Evolutionary conservation across 1,284 basidiomycete species (phyloP).

Genomic region (Malassezia japonica): DNA sequence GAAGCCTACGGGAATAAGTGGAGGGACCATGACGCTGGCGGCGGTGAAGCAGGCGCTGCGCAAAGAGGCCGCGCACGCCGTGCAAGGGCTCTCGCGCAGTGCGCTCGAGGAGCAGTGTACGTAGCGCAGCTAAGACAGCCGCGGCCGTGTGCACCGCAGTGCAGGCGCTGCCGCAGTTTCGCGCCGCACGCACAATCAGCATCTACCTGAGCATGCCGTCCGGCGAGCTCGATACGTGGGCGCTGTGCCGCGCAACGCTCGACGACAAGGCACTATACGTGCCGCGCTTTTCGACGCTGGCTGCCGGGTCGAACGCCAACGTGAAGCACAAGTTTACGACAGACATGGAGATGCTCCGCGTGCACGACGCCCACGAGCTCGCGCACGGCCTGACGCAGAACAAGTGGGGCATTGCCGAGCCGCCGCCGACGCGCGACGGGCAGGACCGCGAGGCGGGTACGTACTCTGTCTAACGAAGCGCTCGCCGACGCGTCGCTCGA

Average conservation of each 20-base stretch:
- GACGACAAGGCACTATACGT: conserved; percentile 48
- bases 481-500: conserved; percentile 47
- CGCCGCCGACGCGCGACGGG: conserved; percentile 32
- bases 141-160: not conserved
- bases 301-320: conserved; percentile 18
- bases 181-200: conserved; percentile 34
- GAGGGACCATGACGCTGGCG: not conserved
- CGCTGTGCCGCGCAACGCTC: conserved; percentile 43
- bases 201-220: conserved; percentile 48
- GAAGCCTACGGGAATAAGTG: not conserved
- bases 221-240: conserved; percentile 48
- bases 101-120: conserved; percentile 1
- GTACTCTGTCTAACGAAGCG: conserved; percentile 28
- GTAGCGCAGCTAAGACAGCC: not conserved
- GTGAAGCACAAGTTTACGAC: conserved; percentile 29
- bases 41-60: conserved; percentile 4
- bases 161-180: conserved; percentile 24
- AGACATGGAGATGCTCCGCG: conserved; percentile 49
- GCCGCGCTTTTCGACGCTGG: conserved; percentile 45
- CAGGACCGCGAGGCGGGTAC: conserved; percentile 24
- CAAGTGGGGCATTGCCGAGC: conserved; percentile 49
- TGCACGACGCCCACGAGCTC: conserved; percentile 41
- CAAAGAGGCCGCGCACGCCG: not conserved
- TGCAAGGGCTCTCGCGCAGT: not conserved
- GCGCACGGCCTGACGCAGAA: conserved; percentile 33